Base-by-base conservation (phyloP, 2,329 filamentous ascomycete genomes). In the Penicillium paneum region DNA sequence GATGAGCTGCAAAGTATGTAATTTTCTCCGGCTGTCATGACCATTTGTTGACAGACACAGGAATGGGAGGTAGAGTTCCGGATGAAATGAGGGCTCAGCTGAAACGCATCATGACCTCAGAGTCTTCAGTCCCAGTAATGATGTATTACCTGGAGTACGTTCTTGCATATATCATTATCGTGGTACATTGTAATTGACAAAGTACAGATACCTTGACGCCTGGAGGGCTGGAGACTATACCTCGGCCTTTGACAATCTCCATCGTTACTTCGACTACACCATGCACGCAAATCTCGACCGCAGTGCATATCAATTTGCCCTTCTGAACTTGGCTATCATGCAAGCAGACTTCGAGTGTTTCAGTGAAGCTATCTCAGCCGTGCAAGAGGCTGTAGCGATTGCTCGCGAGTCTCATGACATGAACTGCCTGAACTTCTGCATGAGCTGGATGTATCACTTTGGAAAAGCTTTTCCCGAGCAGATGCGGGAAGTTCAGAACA, bases 371-470 rank as follows among this genome's bases (percentile, higher is more conserved):
- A 83, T 97, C n/a, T 84, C 90, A 11, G 90, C 93, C 12, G 96
- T 99, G 86, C 86, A 96, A 40, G 94, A 97, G 71, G 92, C 93
- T 0, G 91, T 99, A 32, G 87, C 92, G 0, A 96, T 91, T n/a
- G 94, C 94, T 0, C 81, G 93, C 58, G 94, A 97, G 72, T 96
- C 95, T 63, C 87, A 91, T 61, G 94, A 99, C 68, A 90, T 91
- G 79, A 86, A 84, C 4, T 97, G 94, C 68, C 80, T 99, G 53
- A 97, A 97, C 71, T 97, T 96, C 74, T 90, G 91, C 31, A 83
- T 99, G 57, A 96, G 91, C 67, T 99, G 94, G 94, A 80, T 97
- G 3, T 95, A 95, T 66, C 91, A 97, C 68, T 95, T 97, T 64
- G 89, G 88, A n/a, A 90, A 91, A 66, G 85, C 89, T 0, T 91